Percentiles rank a stretch among this genome's conserved stretches.
Conservation (phyloP, 2,329 filamentous ascomycete genomes). For the Colletotrichum tabaci region DNA sequence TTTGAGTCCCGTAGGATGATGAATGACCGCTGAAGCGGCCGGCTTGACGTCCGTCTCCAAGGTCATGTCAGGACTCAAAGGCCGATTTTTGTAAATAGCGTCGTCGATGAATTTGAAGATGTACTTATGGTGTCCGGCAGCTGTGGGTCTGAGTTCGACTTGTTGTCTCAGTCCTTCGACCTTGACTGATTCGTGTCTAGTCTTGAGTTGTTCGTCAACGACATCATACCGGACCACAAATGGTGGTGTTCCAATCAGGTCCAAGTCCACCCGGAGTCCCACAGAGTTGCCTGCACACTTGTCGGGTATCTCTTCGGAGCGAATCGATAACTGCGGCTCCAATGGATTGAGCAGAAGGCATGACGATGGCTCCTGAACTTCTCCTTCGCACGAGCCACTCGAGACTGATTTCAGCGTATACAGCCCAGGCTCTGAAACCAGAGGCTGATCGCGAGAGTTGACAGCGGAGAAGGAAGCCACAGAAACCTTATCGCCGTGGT, state of each 20-base stretch:
- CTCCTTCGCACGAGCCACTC: conserved; percentile 86
- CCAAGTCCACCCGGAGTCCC: conserved; percentile 88
- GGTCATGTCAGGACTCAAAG: conserved; percentile 71
- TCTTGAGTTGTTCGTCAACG: conserved; percentile 71
- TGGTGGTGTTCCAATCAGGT: conserved; percentile 92
- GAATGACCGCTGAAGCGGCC: conserved; percentile 84
- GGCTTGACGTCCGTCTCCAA: conserved; percentile 95
- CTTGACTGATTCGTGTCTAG: conserved; percentile 48
- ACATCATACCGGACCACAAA: conserved; percentile 88
- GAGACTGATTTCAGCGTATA: conserved; percentile 88
- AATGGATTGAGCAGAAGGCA: conserved; percentile 93
- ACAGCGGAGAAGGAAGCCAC: conserved; percentile 73
- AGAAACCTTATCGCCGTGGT: conserved; percentile 74
- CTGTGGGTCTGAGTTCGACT: conserved; percentile 84
- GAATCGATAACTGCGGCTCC: conserved; percentile 83
- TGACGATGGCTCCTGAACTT: conserved; percentile 94
- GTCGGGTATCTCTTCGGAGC: conserved; percentile 87
- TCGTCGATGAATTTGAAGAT: conserved; percentile 87
- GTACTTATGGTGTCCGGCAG: conserved; percentile 90
- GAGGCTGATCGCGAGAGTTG: conserved; percentile 73
- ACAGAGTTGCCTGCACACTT: conserved; percentile 96
- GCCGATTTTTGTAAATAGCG: conserved; percentile 80
- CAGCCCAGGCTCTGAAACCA: conserved; percentile 83
- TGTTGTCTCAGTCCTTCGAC: conserved; percentile 85
- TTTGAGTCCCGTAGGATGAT: conserved; percentile 66